Conservation (phyloP, 2,329 filamentous ascomycete species). For the Pyricularia sp. region DNA sequence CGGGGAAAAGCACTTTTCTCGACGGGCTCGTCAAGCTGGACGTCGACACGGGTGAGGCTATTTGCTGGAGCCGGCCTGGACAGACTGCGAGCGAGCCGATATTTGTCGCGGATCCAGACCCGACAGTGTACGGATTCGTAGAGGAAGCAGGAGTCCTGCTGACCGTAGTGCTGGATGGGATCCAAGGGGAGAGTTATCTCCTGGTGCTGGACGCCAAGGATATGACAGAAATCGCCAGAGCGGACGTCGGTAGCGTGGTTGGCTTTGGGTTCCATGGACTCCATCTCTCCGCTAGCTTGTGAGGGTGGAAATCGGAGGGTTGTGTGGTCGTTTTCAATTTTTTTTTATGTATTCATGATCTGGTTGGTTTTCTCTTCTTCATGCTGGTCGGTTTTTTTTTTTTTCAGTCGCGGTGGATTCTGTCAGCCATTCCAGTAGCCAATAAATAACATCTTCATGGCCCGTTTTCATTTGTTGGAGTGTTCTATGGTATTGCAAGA, state of each 20-base stretch:
- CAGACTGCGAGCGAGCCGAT: constrained; percentile 60
- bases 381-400: background rate
- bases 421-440: background rate
- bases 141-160: constrained; percentile 54
- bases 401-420: background rate
- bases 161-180: constrained; percentile 50
- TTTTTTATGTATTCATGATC: background rate
- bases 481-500: background rate
- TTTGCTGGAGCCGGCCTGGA: constrained; percentile 23
- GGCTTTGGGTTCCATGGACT: constrained; percentile 53
- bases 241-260: constrained; percentile 47
- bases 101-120: constrained; percentile 42
- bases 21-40: constrained; percentile 32
- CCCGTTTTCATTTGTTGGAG: background rate
- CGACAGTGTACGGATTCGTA: constrained; percentile 19
- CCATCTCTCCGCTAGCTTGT: constrained; percentile 17
- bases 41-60: constrained; percentile 15
- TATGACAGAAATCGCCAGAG: constrained; percentile 50
- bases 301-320: background rate
- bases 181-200: constrained; percentile 47
- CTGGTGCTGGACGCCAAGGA: constrained; percentile 50
- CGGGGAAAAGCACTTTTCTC: constrained; percentile 24
- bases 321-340: background rate
- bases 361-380: background rate
- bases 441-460: background rate